Evolutionary conservation across 306 rosid species (phyloP).

Genomic region (Prunus padus): DNA sequence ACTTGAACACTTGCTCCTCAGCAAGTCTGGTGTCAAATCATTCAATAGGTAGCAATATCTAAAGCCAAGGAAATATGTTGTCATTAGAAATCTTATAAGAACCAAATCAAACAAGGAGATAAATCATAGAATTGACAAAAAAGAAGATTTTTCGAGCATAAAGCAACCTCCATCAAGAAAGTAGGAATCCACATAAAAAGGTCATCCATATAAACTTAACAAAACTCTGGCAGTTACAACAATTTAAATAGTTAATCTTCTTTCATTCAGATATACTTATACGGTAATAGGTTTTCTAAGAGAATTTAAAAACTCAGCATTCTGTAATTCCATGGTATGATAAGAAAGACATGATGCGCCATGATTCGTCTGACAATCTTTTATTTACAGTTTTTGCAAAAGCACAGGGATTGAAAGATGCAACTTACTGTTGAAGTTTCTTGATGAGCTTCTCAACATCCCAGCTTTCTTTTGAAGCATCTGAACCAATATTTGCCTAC

Average conservation of each 20-base stretch:
- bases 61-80: constrained; percentile 26
- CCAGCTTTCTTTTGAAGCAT: constrained; percentile 86
- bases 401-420: constrained; percentile 28
- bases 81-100: constrained; percentile 13
- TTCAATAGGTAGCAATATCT: constrained; percentile 92
- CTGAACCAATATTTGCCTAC: constrained; percentile 93
- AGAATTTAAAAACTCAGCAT: neutral
- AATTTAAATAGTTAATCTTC: neutral
- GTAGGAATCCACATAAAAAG: neutral
- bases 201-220: neutral
- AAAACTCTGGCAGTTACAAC: neutral
- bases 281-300: neutral
- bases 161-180: neutral
- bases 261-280: neutral
- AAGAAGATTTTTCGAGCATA: neutral
- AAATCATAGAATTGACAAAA: neutral
- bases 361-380: constrained; percentile 8
- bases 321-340: neutral
- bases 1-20: constrained; percentile 57
- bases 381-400: constrained; percentile 9
- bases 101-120: constrained; percentile 18
- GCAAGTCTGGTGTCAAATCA: constrained; percentile 80
- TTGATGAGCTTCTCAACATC: constrained; percentile 89
- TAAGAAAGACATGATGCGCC: constrained; percentile 2
- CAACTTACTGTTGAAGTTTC: constrained; percentile 90